Percentiles rank a stretch among this genome's conserved stretches.
Conservation (phyloP, 116 monocot species). For the Trichopus zeylanicus region DNA sequence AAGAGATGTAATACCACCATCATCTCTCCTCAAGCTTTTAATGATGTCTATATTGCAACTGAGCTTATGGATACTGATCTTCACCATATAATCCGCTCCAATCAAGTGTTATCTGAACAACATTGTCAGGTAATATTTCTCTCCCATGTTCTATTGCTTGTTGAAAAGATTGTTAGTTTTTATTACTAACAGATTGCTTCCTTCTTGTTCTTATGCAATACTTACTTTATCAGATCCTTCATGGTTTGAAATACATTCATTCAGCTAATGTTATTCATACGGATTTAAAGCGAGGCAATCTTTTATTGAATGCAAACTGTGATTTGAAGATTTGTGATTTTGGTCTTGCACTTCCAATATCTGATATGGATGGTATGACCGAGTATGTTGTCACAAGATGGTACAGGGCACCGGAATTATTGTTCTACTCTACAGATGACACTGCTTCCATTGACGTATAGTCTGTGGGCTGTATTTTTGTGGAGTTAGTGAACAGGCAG, state of each 20-base stretch:
- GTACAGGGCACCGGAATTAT: constrained; percentile 89
- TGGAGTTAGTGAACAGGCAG: constrained; percentile 81
- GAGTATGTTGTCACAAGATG: constrained; percentile 98
- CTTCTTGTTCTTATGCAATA: constrained; percentile 44
- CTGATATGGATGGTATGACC: constrained; percentile 97
- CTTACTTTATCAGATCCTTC: constrained; percentile 92
- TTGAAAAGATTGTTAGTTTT: not conserved
- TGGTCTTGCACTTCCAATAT: constrained; percentile 87
- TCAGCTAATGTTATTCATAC: constrained; percentile 97
- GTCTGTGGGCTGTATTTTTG: constrained; percentile 97
- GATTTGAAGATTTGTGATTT: constrained; percentile 98
- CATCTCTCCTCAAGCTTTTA: constrained; percentile 20
- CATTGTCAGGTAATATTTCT: constrained; percentile 76
- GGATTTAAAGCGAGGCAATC: constrained; percentile 95
- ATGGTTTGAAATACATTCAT: constrained; percentile 94
- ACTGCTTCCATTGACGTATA: constrained; percentile 92
- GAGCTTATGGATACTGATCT: constrained; percentile 47
- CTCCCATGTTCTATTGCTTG: not conserved
- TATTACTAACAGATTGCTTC: not conserved
- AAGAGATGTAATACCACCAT: constrained; percentile 40
- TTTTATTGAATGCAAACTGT: constrained; percentile 94
- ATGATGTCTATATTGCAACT: constrained; percentile 51
- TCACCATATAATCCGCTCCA: constrained; percentile 68
- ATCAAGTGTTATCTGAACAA: constrained; percentile 68
- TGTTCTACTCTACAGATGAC: constrained; percentile 89